A percentile compares a stretch with the other conserved stretches of the same genome.
Evolutionary conservation across 306 rosid species (phyloP).

Genomic region (Sindora glabra): DNA sequence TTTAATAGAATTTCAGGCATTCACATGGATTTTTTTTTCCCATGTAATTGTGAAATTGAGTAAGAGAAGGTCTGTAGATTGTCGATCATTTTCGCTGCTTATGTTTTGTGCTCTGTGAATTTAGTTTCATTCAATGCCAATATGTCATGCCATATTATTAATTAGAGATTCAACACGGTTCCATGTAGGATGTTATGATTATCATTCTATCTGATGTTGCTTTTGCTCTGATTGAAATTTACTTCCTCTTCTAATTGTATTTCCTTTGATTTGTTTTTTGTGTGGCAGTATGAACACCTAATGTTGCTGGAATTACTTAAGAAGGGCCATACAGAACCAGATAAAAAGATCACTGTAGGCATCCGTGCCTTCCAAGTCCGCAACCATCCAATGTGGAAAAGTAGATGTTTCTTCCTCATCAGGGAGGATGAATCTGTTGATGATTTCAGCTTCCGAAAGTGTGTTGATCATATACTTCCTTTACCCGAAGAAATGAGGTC

Average conservation of each 20-base stretch:
- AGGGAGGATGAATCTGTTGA: slow-evolving; percentile 56
- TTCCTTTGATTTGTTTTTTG: slow-evolving; percentile 4
- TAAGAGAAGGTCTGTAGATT: too few species aligned
- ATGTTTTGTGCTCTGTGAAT: too few species aligned
- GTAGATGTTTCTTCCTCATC: slow-evolving; percentile 74
- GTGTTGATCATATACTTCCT: slow-evolving; percentile 69
- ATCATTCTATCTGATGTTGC: too few species aligned
- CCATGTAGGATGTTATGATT: too few species aligned
- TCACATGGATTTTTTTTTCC: too few species aligned
- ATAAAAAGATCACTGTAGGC: slow-evolving; percentile 51
- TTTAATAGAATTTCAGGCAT: too few species aligned
- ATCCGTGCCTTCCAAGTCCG: slow-evolving; percentile 55
- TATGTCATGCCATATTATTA: too few species aligned
- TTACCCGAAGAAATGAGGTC: slow-evolving; percentile 69
- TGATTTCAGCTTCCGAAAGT: slow-evolving; percentile 90
- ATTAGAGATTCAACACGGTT: too few species aligned
- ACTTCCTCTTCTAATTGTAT: neutral
- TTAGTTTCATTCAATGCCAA: too few species aligned
- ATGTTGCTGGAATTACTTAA: slow-evolving; percentile 63
- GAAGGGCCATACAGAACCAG: slow-evolving; percentile 64
- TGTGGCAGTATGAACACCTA: slow-evolving; percentile 61
- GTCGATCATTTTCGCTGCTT: too few species aligned
- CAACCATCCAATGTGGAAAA: slow-evolving; percentile 63
- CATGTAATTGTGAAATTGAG: too few species aligned
- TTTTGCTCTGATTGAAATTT: too few species aligned